A percentile compares a stretch with the other conserved stretches of the same genome.
These are phyloP conservation scores for Botryotinia convoluta DNA, from an alignment of 2,329 filamentous ascomycete genomes.

Conservation along the genomic window DNA sequence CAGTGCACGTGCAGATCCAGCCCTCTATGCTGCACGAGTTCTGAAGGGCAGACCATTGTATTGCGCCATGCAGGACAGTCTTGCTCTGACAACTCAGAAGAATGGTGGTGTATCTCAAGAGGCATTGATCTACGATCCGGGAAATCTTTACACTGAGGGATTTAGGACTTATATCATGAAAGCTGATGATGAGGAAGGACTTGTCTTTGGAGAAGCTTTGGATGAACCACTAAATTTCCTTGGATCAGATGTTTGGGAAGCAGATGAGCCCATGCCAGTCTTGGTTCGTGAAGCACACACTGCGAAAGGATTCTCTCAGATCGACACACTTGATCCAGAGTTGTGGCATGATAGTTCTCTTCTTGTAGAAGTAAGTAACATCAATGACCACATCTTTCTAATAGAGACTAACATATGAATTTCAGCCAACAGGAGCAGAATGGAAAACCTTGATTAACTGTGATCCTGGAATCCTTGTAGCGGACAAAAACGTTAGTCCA, in stretches of 20 bases:
- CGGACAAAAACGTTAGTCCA: not conserved
- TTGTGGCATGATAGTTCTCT: not conserved
- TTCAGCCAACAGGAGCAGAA: not conserved
- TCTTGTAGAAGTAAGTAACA: not conserved
- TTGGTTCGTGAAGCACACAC: not conserved
- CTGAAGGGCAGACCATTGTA: not conserved
- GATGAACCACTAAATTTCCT: not conserved
- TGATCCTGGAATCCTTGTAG: not conserved
- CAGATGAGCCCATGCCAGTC: not conserved
- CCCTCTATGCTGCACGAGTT: not conserved
- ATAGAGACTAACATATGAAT: not conserved
- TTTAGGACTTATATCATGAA: not conserved
- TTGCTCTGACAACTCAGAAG: not conserved
- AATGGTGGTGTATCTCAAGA: conserved; percentile 1
- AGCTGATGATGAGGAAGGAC: not conserved
- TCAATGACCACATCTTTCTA: not conserved
- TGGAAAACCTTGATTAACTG: not conserved
- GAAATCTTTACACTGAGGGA: not conserved
- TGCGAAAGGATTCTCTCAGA: not conserved
- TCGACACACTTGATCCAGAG: not conserved
- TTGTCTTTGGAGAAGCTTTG: not conserved
- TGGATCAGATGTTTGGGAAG: not conserved
- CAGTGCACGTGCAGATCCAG: not conserved
- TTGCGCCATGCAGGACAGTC: not conserved
- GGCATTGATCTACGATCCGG: not conserved